Base-by-base conservation (phyloP, 371 early-diverging fungal species). In the Entomophthora muscae region DNA sequence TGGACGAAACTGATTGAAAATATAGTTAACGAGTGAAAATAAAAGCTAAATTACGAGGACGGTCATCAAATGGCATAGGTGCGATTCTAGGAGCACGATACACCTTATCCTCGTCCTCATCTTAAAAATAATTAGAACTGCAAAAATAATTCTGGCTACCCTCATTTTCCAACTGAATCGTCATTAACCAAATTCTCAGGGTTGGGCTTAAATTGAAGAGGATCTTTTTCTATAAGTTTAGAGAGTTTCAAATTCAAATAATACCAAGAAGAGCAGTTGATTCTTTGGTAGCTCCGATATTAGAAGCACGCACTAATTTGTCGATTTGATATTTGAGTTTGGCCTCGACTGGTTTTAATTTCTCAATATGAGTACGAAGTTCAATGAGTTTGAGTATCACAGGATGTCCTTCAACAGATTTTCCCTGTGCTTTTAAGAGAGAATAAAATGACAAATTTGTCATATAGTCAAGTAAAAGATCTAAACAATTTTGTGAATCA, bases 251-350 rank as follows among this genome's bases (percentile, higher is more conserved):
- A n/a, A n/a, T 24, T 28, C 12, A 24, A 24, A 7, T 23, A 24
- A 56, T 56, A 56, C 56, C 24, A 24, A 28, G 23, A 23, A 24
- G 28, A 12, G 56, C 33, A 51, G 13, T 33, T 2, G 42, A 24
- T 24, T 51, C n/a, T 59, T 58, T 59, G 10, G 17, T 53, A 26
- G 72, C 70, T 13, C 76, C 81, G 27, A 82, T 70, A 3, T 79
- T 78, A 17, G 89, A 83, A 7, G 82, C 76, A 53, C 86, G 79
- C n/a, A 95, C 81, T 28, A 97, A 78, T 75, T 95, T 95, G 69
- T 95, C 95, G 65, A 96, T 89, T 77, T 94, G 96, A 73, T 95
- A 96, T 73, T 91, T 89, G 52, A 97, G 79, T 66, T 93, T 89
- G 58, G 78, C 79, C 74, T 97, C 98, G 33, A 97, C 73, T 0